Evolutionary conservation across 805 yeast species (phyloP), one percentile per base, ranked within the genome.

Genomic region (Starmera dryadoides): DNA sequence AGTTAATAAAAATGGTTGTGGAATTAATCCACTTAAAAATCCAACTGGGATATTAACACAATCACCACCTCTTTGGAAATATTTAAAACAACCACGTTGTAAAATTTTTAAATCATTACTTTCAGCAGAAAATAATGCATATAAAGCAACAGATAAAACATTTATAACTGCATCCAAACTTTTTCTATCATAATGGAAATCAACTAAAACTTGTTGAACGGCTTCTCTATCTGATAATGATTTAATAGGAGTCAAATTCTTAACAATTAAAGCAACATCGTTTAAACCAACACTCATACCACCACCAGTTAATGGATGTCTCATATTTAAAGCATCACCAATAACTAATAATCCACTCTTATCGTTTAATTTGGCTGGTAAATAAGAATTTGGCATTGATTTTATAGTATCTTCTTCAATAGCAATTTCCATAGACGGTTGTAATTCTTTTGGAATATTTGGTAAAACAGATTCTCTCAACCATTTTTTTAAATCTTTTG

Each of bases 291-390:
- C 98, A 20, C 98, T 88, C 98, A 93, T 93, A 44, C 98, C 98
- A 47, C 98, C 98, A 38, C 98, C 98, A 1, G 98, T 93, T 44
- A 93, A 73, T 21, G 98, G 98, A 59, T 93, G 98, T 59, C 98
- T 75, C 97, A 93, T 93, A 60, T 93, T 93, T 50, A 89, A 70
- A 2, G 98, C 86, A 59, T 93, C 98, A 36, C 98, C 98, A 28
- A 93, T 57, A 48, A 91, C 71, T 29, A 93, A 68, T 35, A 87
- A 65, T 11, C 98, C 98, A 10, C 79, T 80, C 33, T 76, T 69
- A 23, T 68, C 68, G 56, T 87, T 89, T 37, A 70, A 68, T 41
- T 75, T 69, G 1, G 97, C 97, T 19, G 94, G 75, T 37, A 93
- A 68, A 62, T 75, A 93, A 50, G 93, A 95, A 62, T 88, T 89